Conservation (phyloP, 1,284 basidiomycete genomes). For the Neonothopanus nambi region DNA sequence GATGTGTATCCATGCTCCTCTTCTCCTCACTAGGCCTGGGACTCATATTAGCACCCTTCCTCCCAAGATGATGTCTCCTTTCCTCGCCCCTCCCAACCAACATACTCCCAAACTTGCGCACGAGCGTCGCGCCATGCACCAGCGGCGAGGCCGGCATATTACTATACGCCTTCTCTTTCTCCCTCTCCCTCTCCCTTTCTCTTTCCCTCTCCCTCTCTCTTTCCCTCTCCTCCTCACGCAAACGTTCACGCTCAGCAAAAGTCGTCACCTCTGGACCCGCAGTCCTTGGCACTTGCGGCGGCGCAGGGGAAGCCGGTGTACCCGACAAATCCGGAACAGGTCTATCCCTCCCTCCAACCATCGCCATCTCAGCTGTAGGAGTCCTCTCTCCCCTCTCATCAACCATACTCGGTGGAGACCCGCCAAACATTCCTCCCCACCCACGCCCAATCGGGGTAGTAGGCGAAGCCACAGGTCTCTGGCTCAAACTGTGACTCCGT, state of each 20-base stretch:
- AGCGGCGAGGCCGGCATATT: slow-evolving; percentile 37
- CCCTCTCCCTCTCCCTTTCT: no score
- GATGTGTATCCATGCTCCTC: slow-evolving; percentile 15
- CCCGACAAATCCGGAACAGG: neutral
- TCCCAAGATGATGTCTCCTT: slow-evolving; percentile 31
- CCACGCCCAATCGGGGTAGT: slow-evolving; percentile 23
- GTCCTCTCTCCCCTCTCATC: slow-evolving; percentile 6
- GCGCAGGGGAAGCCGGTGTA: no score
- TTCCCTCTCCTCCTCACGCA: slow-evolving; percentile 22
- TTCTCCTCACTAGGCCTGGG: slow-evolving; percentile 37
- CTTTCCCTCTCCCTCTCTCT: slow-evolving; percentile 23
- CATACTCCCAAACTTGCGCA: slow-evolving; percentile 72
- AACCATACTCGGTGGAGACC: slow-evolving; percentile 5
- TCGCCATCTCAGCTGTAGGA: neutral
- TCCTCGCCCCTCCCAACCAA: slow-evolving; percentile 52
- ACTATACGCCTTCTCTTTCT: slow-evolving; percentile 17
- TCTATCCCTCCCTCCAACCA: slow-evolving; percentile 1
- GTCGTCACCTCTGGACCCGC: slow-evolving; percentile 14
- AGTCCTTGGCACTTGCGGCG: slow-evolving; percentile 8
- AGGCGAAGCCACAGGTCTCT: slow-evolving; percentile 53
- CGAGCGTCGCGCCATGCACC: slow-evolving; percentile 65
- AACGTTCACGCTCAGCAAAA: slow-evolving; percentile 32
- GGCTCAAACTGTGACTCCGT: slow-evolving; percentile 76
- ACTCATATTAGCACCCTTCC: slow-evolving; percentile 53
- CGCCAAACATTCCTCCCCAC: slow-evolving; percentile 33